Conservation (phyloP, 768 basidiomycete species). For the Sporobolomyces pararoseus region DNA sequence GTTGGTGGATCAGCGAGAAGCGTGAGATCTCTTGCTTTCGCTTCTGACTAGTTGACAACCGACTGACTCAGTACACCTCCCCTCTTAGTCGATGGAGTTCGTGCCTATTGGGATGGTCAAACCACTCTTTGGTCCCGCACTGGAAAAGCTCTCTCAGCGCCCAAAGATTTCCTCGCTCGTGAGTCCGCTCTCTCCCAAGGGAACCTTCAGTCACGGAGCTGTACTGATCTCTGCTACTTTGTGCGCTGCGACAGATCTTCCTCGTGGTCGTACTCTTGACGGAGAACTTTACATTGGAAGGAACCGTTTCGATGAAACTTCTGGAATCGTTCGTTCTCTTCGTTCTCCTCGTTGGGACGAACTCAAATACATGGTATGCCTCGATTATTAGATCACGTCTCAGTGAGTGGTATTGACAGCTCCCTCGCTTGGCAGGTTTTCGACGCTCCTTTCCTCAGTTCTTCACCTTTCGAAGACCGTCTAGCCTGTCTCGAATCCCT, state of each 20-base stretch:
- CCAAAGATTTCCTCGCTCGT: constrained; percentile 34
- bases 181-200: neutral
- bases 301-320: constrained; percentile 39
- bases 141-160: constrained; percentile 36
- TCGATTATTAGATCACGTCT: too few species aligned
- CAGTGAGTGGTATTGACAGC: neutral
- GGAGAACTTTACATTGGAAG: constrained; percentile 43
- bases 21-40: constrained; percentile 12
- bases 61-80: neutral
- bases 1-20: constrained; percentile 43
- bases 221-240: too few species aligned
- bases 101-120: constrained; percentile 42
- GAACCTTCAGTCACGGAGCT: too few species aligned
- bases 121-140: constrained; percentile 27
- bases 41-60: neutral
- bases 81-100: constrained; percentile 39
- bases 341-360: constrained; percentile 26
- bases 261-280: constrained; percentile 34
- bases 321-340: constrained; percentile 27
- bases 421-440: too few species aligned
- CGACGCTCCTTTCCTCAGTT: constrained; percentile 35
- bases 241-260: constrained; percentile 41
- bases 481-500: constrained; percentile 9
- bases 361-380: constrained; percentile 40
- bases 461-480: constrained; percentile 36